A percentile compares a stretch with the other conserved stretches of the same genome.
Conservation (phyloP, 225 moss, liverwort and hornwort species). For the Bryoerythrophyllum caledonicum region DNA sequence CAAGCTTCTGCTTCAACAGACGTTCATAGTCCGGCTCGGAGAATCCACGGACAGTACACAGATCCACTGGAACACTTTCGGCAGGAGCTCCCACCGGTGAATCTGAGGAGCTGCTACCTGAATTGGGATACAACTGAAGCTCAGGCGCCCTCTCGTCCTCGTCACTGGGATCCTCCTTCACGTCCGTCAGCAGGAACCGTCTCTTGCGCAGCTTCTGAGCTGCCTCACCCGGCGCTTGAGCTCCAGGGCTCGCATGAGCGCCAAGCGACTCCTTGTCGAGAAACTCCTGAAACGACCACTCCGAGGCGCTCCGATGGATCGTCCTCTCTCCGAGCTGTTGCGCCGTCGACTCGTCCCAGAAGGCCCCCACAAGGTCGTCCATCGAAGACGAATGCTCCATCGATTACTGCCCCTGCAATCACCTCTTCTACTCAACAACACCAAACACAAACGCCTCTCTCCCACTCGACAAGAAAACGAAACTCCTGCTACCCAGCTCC, state of each 20-base stretch:
- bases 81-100: neutral
- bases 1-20: constrained; percentile 55
- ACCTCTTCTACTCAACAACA: too few relatives aligned
- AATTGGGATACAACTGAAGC: constrained; percentile 7
- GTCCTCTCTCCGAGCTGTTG: neutral
- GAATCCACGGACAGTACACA: constrained; percentile 35
- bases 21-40: constrained; percentile 45
- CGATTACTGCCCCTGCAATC: neutral
- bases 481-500: too few relatives aligned
- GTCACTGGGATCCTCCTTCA: neutral
- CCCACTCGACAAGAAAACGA: too few relatives aligned
- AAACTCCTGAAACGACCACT: constrained; percentile 71
- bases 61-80: neutral
- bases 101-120: constrained; percentile 1
- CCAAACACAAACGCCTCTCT: too few relatives aligned
- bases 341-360: constrained; percentile 24
- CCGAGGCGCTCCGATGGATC: constrained; percentile 55
- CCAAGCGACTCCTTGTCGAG: constrained; percentile 35
- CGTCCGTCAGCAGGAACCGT: neutral
- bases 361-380: constrained; percentile 26
- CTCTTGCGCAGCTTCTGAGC: constrained; percentile 12
- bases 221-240: neutral
- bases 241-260: neutral
- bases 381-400: constrained; percentile 27
- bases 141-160: neutral